These are phyloP conservation scores for Tylopilus vinaceipallidus DNA, from an alignment of 768 basidiomycete species.

Conservation along the genomic window DNA sequence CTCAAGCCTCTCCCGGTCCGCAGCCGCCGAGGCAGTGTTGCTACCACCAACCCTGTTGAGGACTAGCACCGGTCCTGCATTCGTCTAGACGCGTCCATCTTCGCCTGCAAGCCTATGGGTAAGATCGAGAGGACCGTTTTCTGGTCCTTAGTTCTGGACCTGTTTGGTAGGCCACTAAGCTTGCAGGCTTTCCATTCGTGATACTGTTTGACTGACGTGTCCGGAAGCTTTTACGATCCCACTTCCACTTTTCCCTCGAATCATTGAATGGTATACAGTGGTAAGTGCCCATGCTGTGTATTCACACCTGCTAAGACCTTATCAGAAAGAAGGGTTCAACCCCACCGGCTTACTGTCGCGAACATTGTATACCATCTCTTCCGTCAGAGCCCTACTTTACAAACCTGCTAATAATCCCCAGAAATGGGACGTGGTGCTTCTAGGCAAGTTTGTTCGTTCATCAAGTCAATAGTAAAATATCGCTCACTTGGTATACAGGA, in stretches of 20 bases:
- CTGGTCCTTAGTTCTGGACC: slow-evolving; percentile 84
- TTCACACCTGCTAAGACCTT: not conserved
- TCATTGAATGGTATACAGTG: slow-evolving; percentile 88
- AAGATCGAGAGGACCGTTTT: slow-evolving; percentile 84
- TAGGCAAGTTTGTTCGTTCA: slow-evolving; percentile 50
- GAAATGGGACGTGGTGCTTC: slow-evolving; percentile 91
- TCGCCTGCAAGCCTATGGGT: slow-evolving; percentile 43
- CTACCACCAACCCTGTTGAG: not conserved
- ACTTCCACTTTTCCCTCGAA: slow-evolving; percentile 95
- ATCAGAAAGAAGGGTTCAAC: slow-evolving; percentile 69
- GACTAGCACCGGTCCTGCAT: not conserved
- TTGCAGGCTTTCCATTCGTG: not conserved
- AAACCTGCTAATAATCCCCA: slow-evolving; percentile 57
- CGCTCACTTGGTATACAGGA: slow-evolving; percentile 39
- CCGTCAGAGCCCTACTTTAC: slow-evolving; percentile 64
- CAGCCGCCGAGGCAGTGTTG: not conserved
- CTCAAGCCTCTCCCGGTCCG: too few species aligned
- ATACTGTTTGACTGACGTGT: slow-evolving; percentile 14
- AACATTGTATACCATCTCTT: slow-evolving; percentile 66
- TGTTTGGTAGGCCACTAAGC: slow-evolving; percentile 55
- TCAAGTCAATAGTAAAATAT: not conserved
- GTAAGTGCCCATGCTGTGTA: slow-evolving; percentile 37
- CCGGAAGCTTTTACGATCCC: slow-evolving; percentile 85
- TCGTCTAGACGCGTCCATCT: not conserved
- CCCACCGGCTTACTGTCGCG: slow-evolving; percentile 69